phyloP scores from a whole-genome alignment of 371 early-diverging fungal genomes.

The Rhizopus microsporus region DNA sequence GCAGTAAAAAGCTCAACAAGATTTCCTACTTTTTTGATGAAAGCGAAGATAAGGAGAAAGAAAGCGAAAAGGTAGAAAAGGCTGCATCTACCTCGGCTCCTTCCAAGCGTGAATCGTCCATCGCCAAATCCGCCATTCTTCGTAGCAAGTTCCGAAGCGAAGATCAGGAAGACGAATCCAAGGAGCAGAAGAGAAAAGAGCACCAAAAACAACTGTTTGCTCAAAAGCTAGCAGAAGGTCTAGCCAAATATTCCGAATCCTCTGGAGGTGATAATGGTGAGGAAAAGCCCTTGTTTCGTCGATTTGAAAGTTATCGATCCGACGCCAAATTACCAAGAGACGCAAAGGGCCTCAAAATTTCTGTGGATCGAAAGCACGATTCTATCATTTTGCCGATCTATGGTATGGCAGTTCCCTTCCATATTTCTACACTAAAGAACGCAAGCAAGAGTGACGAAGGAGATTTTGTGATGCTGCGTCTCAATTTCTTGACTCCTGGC shows the following conservation, averaged over 20 bases:
- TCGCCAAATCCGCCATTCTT: slow-evolving; percentile 75
- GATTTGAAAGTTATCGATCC: slow-evolving; percentile 94
- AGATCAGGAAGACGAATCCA: slow-evolving; percentile 78
- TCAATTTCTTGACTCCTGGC: slow-evolving; percentile 97
- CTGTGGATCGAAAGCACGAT: slow-evolving; percentile 89
- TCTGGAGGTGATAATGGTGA: slow-evolving; percentile 65
- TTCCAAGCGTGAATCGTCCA: slow-evolving; percentile 20
- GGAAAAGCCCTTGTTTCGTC: slow-evolving; percentile 72
- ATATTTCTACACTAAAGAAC: slow-evolving; percentile 96
- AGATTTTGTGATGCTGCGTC: slow-evolving; percentile 90
- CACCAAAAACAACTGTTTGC: slow-evolving; percentile 89
- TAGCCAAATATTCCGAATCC: slow-evolving; percentile 72
- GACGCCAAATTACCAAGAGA: slow-evolving; percentile 85
- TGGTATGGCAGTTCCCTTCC: slow-evolving; percentile 98
- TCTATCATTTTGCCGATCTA: slow-evolving; percentile 96
- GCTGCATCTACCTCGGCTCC: slow-evolving; percentile 14
- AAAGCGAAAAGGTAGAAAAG: slow-evolving; percentile 25
- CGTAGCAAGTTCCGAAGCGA: slow-evolving; percentile 88
- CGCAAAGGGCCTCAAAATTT: slow-evolving; percentile 74
- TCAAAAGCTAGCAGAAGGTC: slow-evolving; percentile 76
- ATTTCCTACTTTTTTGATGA: slow-evolving; percentile 80
- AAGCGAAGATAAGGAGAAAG: slow-evolving; percentile 60
- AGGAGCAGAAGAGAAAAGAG: slow-evolving; percentile 75
- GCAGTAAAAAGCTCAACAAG: slow-evolving; percentile 72
- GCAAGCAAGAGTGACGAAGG: slow-evolving; percentile 96